These are phyloP conservation scores for Rhododendron ferrugineum DNA, from an alignment of 148 eudicot species.

Conservation along the genomic window DNA sequence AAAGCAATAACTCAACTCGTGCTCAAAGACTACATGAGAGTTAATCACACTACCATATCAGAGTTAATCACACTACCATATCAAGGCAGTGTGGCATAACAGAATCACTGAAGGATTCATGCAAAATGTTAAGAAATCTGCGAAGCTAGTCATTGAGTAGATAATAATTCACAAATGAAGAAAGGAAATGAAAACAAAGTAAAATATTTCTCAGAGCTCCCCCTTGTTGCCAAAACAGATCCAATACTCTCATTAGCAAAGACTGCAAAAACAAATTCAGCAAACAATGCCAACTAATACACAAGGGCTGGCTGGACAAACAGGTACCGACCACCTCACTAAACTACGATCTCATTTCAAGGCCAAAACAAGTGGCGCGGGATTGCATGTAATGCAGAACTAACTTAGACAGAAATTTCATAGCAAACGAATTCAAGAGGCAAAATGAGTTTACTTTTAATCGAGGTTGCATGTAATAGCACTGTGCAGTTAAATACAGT, in stretches of 20 bases:
- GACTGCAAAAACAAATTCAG: background rate
- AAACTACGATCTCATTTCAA: background rate
- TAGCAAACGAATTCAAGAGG: background rate
- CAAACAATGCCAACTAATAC: background rate
- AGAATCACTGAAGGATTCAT: background rate
- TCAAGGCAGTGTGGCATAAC: background rate
- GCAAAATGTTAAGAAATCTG: background rate
- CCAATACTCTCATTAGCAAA: background rate
- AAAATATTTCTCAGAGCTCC: background rate
- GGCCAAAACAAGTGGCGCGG: no score
- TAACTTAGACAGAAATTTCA: background rate
- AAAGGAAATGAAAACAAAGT: background rate
- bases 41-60: background rate
- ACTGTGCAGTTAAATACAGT: background rate
- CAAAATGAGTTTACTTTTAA: background rate
- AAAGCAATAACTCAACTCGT: background rate
- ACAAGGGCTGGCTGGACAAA: background rate
- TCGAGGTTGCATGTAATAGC: background rate
- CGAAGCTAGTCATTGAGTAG: background rate
- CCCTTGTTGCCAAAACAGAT: background rate
- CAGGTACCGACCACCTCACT: background rate
- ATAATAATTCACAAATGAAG: background rate
- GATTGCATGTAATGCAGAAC: background rate
- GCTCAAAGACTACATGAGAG: background rate
- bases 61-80: background rate